Percentiles rank a stretch among this genome's conserved stretches.
Evolutionary conservation across 768 basidiomycete species (phyloP).

Genomic region (Leccinum subtestaceum): DNA sequence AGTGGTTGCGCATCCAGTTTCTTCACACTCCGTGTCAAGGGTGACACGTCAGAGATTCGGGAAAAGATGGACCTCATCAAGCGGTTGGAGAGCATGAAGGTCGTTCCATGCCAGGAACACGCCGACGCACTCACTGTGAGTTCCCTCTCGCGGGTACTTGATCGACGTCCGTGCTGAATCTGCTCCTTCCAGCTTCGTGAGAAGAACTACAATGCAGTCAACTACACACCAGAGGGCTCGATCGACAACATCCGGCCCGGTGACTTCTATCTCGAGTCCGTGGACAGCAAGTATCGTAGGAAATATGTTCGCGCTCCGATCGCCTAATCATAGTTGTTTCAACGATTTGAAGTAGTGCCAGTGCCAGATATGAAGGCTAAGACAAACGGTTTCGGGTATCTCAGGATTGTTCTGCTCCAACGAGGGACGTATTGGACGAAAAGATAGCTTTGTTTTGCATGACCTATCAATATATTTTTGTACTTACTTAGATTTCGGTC

Average conservation of each 20-base stretch:
- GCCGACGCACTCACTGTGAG: slow-evolving; percentile 76
- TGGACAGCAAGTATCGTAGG: slow-evolving; percentile 89
- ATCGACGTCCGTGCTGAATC: neutral
- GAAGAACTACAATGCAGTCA: slow-evolving; percentile 89
- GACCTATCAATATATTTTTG: too few relatives aligned
- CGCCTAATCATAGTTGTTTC: slow-evolving; percentile 12
- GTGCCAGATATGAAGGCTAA: too few relatives aligned
- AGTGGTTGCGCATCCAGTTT: slow-evolving; percentile 93
- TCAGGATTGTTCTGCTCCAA: too few relatives aligned
- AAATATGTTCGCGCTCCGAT: slow-evolving; percentile 63
- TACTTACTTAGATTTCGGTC: too few relatives aligned
- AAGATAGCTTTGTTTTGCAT: too few relatives aligned
- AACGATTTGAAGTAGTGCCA: too few relatives aligned
- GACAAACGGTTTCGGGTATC: too few relatives aligned
- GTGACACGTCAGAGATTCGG: slow-evolving; percentile 78
- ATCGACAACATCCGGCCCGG: slow-evolving; percentile 94
- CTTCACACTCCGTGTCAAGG: slow-evolving; percentile 85
- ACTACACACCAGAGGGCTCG: slow-evolving; percentile 82
- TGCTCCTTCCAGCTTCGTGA: slow-evolving; percentile 73
- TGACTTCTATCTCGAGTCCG: slow-evolving; percentile 85
- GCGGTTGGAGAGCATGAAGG: slow-evolving; percentile 81
- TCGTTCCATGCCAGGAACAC: slow-evolving; percentile 90
- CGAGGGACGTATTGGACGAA: too few relatives aligned
- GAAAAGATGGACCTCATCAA: slow-evolving; percentile 78
- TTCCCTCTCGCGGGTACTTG: neutral